Percentiles rank a stretch among this genome's conserved stretches.
Evolutionary conservation across 352 stramenopile species (phyloP).

Genomic region (Globisporangium spinosum): DNA sequence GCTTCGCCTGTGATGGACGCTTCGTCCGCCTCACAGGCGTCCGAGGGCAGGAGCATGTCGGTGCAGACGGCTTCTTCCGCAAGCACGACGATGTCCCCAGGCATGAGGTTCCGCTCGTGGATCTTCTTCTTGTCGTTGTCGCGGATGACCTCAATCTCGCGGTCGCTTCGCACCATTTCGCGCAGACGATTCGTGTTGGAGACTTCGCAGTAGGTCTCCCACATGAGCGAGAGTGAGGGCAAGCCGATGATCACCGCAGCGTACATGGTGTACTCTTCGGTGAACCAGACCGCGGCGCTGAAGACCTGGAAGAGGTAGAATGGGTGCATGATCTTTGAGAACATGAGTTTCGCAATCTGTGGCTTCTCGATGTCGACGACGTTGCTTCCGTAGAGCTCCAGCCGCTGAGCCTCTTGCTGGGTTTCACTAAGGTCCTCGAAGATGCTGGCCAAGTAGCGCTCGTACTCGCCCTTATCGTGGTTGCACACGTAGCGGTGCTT

Average conservation of each 20-base stretch:
- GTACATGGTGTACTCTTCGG: constrained; percentile 59
- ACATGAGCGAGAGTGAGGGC: constrained; percentile 55
- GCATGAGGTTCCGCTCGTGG: constrained; percentile 52
- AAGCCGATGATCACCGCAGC: constrained; percentile 54
- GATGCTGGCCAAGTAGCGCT: constrained; percentile 43
- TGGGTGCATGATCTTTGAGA: constrained; percentile 64
- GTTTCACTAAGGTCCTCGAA: constrained; percentile 24
- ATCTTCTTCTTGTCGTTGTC: constrained; percentile 40
- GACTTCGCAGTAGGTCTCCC: constrained; percentile 63
- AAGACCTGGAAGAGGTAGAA: constrained; percentile 79
- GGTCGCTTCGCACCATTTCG: constrained; percentile 39
- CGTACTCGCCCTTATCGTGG: constrained; percentile 41
- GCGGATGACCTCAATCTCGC: constrained; percentile 32
- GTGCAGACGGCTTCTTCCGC: constrained; percentile 52
- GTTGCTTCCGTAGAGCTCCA: constrained; percentile 43
- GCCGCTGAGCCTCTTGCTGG: constrained; percentile 18
- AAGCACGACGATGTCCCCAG: constrained; percentile 65
- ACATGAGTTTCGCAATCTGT: constrained; percentile 33
- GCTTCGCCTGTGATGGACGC: constrained; percentile 71
- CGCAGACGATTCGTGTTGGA: constrained; percentile 62
- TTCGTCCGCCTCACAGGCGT: constrained; percentile 65
- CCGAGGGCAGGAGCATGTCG: constrained; percentile 53
- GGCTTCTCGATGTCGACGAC: constrained; percentile 37
- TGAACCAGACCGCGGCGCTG: constrained; percentile 62
- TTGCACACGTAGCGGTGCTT: constrained; percentile 62